Percentiles rank a stretch among this genome's conserved stretches.
Evolutionary conservation across 176 grass and related monocot genomes (phyloP).

Genomic region (Areca catechu): DNA sequence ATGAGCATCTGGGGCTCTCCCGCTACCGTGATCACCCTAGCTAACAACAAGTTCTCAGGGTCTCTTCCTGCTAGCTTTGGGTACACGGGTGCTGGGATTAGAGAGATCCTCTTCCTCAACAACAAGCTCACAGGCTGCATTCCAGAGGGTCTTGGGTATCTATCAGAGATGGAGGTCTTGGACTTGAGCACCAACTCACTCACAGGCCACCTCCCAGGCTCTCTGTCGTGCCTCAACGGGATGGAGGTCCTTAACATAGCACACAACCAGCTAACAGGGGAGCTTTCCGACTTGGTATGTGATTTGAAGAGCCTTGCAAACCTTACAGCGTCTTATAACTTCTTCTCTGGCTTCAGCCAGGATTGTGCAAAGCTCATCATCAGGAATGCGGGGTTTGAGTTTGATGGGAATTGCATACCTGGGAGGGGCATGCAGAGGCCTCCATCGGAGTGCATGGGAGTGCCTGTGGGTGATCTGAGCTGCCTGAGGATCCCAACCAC

Average conservation of each 20-base stretch:
- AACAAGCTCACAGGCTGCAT: slow-evolving; percentile 89
- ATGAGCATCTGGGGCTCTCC: slow-evolving; percentile 53
- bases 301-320: slow-evolving; percentile 68
- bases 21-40: slow-evolving; percentile 75
- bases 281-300: slow-evolving; percentile 66
- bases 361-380: slow-evolving; percentile 38
- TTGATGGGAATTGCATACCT: slow-evolving; percentile 77
- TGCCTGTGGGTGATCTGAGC: slow-evolving; percentile 42
- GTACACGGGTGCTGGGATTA: slow-evolving; percentile 29
- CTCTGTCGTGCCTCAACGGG: slow-evolving; percentile 60
- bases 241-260: slow-evolving; percentile 92
- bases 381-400: slow-evolving; percentile 55
- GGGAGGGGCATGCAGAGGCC: slow-evolving; percentile 65
- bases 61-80: slow-evolving; percentile 45
- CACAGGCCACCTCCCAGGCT: slow-evolving; percentile 46
- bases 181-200: slow-evolving; percentile 81
- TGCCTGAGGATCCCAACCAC: slow-evolving; percentile 56
- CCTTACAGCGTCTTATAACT: slow-evolving; percentile 73
- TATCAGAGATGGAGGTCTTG: slow-evolving; percentile 56
- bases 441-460: slow-evolving; percentile 52
- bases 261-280: slow-evolving; percentile 73
- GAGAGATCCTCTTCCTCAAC: slow-evolving; percentile 78
- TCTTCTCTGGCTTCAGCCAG: slow-evolving; percentile 76
- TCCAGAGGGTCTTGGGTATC: slow-evolving; percentile 61
- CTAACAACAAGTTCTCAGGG: slow-evolving; percentile 68